A percentile compares a stretch with the other conserved stretches of the same genome.
These are phyloP conservation scores for Intubia oerlemansii DNA, from an alignment of 2,329 filamentous ascomycete species.

Conservation along the genomic window DNA sequence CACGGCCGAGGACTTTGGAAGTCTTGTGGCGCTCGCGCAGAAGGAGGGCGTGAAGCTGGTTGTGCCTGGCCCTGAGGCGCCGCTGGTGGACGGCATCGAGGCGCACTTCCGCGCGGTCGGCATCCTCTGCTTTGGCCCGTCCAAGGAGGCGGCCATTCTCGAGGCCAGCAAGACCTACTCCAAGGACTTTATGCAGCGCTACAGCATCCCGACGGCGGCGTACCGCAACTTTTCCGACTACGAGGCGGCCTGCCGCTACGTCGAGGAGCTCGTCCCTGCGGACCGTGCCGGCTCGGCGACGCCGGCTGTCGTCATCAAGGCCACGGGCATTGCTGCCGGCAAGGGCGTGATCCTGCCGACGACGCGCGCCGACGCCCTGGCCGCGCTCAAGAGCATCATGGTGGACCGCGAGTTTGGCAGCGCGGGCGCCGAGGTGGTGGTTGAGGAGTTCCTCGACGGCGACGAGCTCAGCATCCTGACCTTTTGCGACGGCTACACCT, in stretches of 20 bases:
- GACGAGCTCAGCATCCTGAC: constrained; percentile 83
- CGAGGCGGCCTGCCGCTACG: constrained; percentile 48
- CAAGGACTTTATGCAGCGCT: constrained; percentile 91
- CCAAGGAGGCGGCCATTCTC: constrained; percentile 64
- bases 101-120: constrained; percentile 55
- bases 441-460: constrained; percentile 81
- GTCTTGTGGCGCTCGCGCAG: constrained; percentile 54
- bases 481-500: constrained; percentile 75
- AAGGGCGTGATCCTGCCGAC: constrained; percentile 87
- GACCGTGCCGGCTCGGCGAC: constrained; percentile 17
- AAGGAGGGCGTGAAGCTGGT: constrained; percentile 59
- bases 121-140: constrained; percentile 72
- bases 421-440: constrained; percentile 78
- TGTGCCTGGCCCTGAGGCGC: constrained; percentile 78
- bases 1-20: constrained; percentile 49
- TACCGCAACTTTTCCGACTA: constrained; percentile 79
- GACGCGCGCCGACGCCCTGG: constrained; percentile 61
- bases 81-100: constrained; percentile 80
- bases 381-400: constrained; percentile 79
- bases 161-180: constrained; percentile 95
- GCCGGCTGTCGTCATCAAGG: constrained; percentile 75
- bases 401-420: constrained; percentile 61
- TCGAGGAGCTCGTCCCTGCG: constrained; percentile 19
- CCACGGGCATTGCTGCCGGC: constrained; percentile 73
- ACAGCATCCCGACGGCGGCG: constrained; percentile 73